These are phyloP conservation scores for Metschnikowia cubensis DNA, from an alignment of 805 yeast species.

Conservation along the genomic window DNA sequence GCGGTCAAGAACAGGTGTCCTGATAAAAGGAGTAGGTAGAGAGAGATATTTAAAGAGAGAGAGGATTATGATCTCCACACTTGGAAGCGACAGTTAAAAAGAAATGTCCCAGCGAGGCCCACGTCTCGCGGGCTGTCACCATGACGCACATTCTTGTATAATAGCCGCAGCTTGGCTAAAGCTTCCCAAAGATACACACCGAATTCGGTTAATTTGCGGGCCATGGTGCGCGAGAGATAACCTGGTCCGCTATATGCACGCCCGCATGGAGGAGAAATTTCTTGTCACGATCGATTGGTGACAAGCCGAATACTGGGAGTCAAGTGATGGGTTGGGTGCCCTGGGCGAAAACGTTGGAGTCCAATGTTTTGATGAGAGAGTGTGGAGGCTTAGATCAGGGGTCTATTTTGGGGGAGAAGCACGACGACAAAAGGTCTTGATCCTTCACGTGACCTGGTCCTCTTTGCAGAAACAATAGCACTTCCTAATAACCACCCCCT, in stretches of 20 bases:
- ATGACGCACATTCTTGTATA: not conserved
- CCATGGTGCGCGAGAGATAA: constrained; percentile 3
- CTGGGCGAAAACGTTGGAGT: too few relatives aligned
- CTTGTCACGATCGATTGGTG: not conserved
- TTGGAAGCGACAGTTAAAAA: not conserved
- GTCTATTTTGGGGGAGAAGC: too few relatives aligned
- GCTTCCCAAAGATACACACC: not conserved
- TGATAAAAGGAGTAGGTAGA: not conserved
- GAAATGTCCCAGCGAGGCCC: not conserved
- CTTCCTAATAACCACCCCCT: not conserved
- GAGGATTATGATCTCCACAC: not conserved
- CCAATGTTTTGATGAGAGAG: too few relatives aligned
- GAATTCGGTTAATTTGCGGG: not conserved
- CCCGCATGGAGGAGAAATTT: not conserved
- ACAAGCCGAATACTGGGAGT: too few relatives aligned
- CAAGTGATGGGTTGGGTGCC: too few relatives aligned
- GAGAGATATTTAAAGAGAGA: too few relatives aligned
- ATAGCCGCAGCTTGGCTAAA: not conserved
- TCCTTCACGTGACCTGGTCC: not conserved
- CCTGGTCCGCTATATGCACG: not conserved
- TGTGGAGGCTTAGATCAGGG: too few relatives aligned
- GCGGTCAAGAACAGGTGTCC: not conserved
- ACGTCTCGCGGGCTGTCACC: constrained; percentile 1
- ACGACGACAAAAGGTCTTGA: not conserved
- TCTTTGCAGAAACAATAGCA: not conserved